Evolutionary conservation across 495 filamentous ascomycete genomes (phyloP).

Genomic region (Patellaria atrata): DNA sequence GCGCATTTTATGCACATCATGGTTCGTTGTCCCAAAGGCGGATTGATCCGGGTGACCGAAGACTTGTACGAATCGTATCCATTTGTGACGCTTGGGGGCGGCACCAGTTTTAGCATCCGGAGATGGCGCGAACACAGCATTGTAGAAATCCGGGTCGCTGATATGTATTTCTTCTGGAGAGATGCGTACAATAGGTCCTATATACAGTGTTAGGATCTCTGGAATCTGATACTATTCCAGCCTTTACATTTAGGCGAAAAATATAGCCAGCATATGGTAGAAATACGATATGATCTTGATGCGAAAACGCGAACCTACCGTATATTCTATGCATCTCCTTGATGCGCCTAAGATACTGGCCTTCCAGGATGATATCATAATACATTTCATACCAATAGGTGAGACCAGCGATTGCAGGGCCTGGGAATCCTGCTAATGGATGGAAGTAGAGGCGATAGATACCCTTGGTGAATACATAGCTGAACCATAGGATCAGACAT

Average conservation of each 20-base stretch:
- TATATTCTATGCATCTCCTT: conserved; percentile 7
- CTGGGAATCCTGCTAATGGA: no score
- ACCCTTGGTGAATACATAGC: no score
- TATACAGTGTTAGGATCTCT: no score
- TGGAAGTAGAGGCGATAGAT: no score
- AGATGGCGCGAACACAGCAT: conserved; percentile 14
- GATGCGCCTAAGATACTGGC: conserved; percentile 8
- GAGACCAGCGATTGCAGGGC: conserved; percentile 2
- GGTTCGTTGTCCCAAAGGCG: conserved; percentile 3
- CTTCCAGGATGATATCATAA: conserved; percentile 4
- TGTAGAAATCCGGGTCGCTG: conserved; percentile 15
- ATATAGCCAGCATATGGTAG: no score
- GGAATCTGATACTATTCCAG: no score
- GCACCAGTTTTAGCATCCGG: no score
- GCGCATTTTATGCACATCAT: conserved; percentile 6
- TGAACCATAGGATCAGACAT: no score
- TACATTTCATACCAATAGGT: conserved; percentile 13
- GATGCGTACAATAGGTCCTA: conserved; percentile 21
- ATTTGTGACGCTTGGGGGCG: conserved; percentile 1
- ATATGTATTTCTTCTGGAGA: conserved; percentile 17
- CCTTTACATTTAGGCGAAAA: no score
- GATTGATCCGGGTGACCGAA: neutral
- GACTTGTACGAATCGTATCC: neutral
- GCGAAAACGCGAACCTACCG: conserved; percentile 2
- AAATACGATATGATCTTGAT: neutral